Base-by-base conservation (phyloP, 345 rosid genomes). In the Citropsis articulata region DNA sequence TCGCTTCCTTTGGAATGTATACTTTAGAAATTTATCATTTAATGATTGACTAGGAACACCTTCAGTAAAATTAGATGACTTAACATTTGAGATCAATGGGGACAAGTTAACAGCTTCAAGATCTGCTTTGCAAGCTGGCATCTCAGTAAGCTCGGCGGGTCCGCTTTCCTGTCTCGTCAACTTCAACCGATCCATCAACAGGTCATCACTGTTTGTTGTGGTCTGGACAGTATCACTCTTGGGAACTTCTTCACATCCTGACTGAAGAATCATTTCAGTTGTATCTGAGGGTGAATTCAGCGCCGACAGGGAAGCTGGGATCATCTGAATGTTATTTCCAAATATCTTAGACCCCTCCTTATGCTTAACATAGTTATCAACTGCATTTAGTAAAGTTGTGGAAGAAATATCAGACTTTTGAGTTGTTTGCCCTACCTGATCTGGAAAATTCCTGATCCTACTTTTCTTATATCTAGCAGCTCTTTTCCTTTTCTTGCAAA, bases 1-100 rank as follows among this genome's bases (percentile, higher is more conserved):
- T 75, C 94, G 85, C 83, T 92, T 92, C 84, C 98, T 92, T 79
- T 82, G 81, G 86, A 94, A 94, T 25, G 97, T 94, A 87, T 89
- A 88, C 87, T 88, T 91, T 38, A 92, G 85, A 80, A 87, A 82
- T 79, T 86, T 88, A 67, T 77, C 88, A 70, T 86, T 77, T 42
- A 33, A 63, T 31, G 82, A 75, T 78, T 83, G 80, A 75, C 66
- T 68, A 56, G 81, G 77, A 83, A 83, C 35, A 74, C 68, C 78
- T 70, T 84, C 88, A 80, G 72, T 77, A 61, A 81, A 66, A 81
- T 75, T 69, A 80, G 91, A 84, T 35, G 80, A 65, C 62, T 83
- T 86, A n/a, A 48, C 57, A 79, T 76, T 78, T 28, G 79, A 70
- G 48, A 78, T 79, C 68, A 53, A 75, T 22, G 30, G 25, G 53